Percentiles rank a stretch among this genome's conserved stretches.
Conservation (phyloP, 352 stramenopile genomes). For the Lagenidium giganteum region DNA sequence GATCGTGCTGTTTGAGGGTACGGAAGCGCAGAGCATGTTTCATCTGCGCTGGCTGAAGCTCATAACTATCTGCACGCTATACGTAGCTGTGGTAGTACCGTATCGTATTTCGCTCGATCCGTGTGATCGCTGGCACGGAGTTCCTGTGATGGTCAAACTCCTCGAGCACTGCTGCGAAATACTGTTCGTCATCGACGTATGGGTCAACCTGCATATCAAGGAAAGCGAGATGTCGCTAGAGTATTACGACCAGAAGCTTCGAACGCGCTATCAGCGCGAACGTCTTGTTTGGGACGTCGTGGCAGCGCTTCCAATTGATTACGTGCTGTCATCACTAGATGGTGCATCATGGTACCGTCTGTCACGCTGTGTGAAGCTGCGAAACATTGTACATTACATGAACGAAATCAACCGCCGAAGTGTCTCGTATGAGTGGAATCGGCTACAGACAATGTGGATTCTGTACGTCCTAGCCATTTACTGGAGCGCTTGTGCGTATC, state of each 20-base stretch:
- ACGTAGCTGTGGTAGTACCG: conserved; percentile 33
- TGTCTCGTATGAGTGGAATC: conserved; percentile 43
- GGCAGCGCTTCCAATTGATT: conserved; percentile 33
- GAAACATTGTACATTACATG: conserved; percentile 49
- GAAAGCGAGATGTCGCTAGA: conserved; percentile 30
- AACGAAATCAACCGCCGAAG: conserved; percentile 53
- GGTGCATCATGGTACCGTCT: conserved; percentile 23
- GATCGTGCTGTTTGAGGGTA: conserved; percentile 15
- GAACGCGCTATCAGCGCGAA: conserved; percentile 31
- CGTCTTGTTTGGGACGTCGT: conserved; percentile 36
- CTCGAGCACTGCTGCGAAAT: conserved; percentile 32
- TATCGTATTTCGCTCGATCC: conserved; percentile 43
- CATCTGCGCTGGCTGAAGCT: conserved; percentile 37
- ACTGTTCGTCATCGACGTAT: conserved; percentile 40
- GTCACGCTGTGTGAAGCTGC: conserved; percentile 38
- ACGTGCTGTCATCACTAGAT: conserved; percentile 28
- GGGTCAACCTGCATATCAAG: conserved; percentile 39
- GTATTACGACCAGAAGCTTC: conserved; percentile 42
- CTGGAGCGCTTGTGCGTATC: conserved; percentile 47
- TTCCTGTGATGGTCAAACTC: conserved; percentile 12
- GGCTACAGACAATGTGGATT: conserved; percentile 44
- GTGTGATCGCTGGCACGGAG: conserved; percentile 10
- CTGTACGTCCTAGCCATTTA: conserved; percentile 60
- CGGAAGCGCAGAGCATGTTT: conserved; percentile 35
- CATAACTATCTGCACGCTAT: conserved; percentile 26